Conservation (phyloP, 1,284 basidiomycete genomes). For the Pseudozyma sp. region DNA sequence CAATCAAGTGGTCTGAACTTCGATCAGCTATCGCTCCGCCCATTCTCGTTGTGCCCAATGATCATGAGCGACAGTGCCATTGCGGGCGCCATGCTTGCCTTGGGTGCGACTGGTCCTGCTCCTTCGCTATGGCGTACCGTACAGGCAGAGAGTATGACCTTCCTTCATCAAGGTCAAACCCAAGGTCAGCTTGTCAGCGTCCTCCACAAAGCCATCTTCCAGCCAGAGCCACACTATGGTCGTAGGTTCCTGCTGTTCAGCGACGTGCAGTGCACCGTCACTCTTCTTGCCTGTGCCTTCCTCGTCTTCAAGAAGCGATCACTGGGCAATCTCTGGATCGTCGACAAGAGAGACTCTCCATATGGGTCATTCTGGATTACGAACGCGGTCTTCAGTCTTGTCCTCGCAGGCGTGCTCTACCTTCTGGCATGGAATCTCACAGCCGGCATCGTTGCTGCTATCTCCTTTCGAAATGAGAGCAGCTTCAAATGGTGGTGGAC, state of each 20-base stretch:
- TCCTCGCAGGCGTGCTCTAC: neutral
- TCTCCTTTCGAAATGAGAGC: neutral
- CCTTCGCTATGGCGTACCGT: too few relatives aligned
- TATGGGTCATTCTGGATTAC: constrained; percentile 9
- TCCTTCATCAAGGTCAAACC: constrained; percentile 1
- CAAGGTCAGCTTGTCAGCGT: neutral
- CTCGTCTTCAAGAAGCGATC: constrained; percentile 5
- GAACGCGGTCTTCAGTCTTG: constrained; percentile 10
- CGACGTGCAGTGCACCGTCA: neutral
- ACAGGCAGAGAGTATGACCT: neutral
- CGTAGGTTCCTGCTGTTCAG: neutral
- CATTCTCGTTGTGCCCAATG: too few relatives aligned
- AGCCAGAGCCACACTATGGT: neutral
- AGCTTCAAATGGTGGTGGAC: constrained; percentile 9
- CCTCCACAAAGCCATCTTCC: constrained; percentile 3
- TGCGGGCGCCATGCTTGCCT: too few relatives aligned
- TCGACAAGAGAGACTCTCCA: neutral
- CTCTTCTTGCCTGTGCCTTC: neutral
- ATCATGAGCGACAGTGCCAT: too few relatives aligned
- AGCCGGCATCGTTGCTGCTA: neutral
- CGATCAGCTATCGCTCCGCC: too few relatives aligned
- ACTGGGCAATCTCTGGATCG: constrained; percentile 9
- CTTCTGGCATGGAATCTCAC: neutral
- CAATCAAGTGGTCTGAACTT: too few relatives aligned
- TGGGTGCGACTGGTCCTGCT: too few relatives aligned